Base-by-base conservation (phyloP, 768 basidiomycete species). In the Boletus huronensis region DNA sequence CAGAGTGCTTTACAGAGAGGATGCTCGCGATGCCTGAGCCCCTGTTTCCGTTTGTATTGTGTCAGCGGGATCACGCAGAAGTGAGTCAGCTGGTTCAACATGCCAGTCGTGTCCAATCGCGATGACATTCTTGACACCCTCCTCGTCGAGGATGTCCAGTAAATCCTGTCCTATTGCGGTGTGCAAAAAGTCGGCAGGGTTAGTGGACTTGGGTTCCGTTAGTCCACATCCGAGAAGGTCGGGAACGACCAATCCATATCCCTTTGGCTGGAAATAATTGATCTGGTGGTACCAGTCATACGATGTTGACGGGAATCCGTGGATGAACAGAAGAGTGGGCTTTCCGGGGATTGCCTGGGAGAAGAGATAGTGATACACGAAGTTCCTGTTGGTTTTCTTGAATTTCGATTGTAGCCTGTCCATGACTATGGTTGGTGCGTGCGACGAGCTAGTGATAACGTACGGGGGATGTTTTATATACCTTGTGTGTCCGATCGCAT, bases 211-310 rank as follows among this genome's bases (percentile, higher is more conserved):
- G 54, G 72, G 72, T 45, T 61, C 64, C 3, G 81, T 79, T 21
- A 62, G 71, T 16, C 77, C 79, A 34, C 70, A 73, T 6, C 80
- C 79, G 14, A 81, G 71, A 58, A 79, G 71, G 59, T 81, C 80
- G 0, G 79, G 79, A 16, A 70, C 75, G 46, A 82, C 61, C 14
- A 79, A 28, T 13, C 77, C 74, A 41, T 75, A 78, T 23, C 79
- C 79, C 51, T 64, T 64, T 28, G 65, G 61, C 39, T 65, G 50
- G 62, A 81, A 72, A 63, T 70, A 69, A 47, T 66, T 55, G 50
- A 77, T 69, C 47, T 77, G 74, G 35, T 67, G 59, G 39, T 70
- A 67, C 79, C 80, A 81, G 53, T 74, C 75, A 44, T 70, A 60
- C 9, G 75, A 72, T 2, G 72, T 72, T 0, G 75, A 73, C 1